Evolutionary conservation across 345 rosid genomes (phyloP).

Genomic region (Populus davidiana): DNA sequence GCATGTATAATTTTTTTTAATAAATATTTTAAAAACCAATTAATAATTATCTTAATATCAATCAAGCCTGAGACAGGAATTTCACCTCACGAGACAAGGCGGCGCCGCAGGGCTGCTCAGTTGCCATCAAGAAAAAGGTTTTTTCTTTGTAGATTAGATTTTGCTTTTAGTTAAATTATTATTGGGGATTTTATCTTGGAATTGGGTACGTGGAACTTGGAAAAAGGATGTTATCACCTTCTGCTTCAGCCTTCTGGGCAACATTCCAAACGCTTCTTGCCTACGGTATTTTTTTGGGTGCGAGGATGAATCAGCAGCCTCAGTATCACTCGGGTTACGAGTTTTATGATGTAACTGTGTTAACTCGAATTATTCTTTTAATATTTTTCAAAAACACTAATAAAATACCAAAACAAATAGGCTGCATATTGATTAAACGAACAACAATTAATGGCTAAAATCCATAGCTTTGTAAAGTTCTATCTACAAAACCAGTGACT

Average conservation of each 20-base stretch:
- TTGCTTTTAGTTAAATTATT: not conserved
- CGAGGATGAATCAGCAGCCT: constrained; percentile 11
- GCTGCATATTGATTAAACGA: too few relatives aligned
- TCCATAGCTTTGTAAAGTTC: too few relatives aligned
- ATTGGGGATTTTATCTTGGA: constrained; percentile 13
- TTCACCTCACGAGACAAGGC: constrained; percentile 14
- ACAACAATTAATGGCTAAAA: too few relatives aligned
- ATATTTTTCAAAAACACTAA: too few relatives aligned
- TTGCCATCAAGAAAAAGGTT: constrained; percentile 3
- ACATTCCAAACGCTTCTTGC: constrained; percentile 16
- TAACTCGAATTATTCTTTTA: too few relatives aligned
- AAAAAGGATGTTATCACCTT: constrained; percentile 6
- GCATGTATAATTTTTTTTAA: too few relatives aligned
- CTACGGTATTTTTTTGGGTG: not conserved
- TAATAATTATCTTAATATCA: too few relatives aligned
- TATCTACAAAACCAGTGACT: too few relatives aligned
- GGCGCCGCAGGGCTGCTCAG: constrained; percentile 18
- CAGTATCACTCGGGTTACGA: not conserved
- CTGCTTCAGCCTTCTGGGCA: constrained; percentile 4
- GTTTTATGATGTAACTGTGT: too few relatives aligned
- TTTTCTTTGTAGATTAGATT: not conserved
- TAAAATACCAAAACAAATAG: too few relatives aligned
- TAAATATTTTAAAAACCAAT: too few relatives aligned
- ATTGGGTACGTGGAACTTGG: constrained; percentile 27
- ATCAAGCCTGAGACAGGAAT: not conserved